These are phyloP conservation scores for Ascochyta pisi DNA, from an alignment of 2,329 filamentous ascomycete genomes.

Conservation along the genomic window DNA sequence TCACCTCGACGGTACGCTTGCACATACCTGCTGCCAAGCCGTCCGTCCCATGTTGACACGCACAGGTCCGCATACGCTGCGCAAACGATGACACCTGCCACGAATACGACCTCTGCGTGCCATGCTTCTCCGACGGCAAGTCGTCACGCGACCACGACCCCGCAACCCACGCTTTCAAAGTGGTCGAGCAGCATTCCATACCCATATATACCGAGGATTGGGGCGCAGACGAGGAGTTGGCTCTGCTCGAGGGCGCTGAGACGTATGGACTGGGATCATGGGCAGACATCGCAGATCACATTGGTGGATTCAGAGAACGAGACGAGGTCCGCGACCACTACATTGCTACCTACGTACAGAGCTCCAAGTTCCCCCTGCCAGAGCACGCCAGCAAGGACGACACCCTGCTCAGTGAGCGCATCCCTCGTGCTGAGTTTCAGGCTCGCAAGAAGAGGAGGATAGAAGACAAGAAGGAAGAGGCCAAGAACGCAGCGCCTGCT, in stretches of 20 bases:
- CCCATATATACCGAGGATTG: conserved; percentile 94
- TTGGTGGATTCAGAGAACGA: conserved; percentile 91
- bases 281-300: conserved; percentile 98
- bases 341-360: conserved; percentile 84
- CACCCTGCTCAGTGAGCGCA: conserved; percentile 76
- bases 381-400: conserved; percentile 84
- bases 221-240: conserved; percentile 96
- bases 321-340: conserved; percentile 98
- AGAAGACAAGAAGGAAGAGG: conserved; percentile 85
- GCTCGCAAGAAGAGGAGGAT: conserved; percentile 90
- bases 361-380: conserved; percentile 82
- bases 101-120: conserved; percentile 96
- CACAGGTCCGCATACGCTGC: conserved; percentile 90
- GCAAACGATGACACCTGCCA: conserved; percentile 76
- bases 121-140: conserved; percentile 87
- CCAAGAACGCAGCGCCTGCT: conserved; percentile 81
- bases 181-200: conserved; percentile 98
- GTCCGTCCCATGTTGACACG: conserved; percentile 8
- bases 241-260: conserved; percentile 91
- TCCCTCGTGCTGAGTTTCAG: conserved; percentile 92
- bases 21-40: background rate
- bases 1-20: conserved; percentile 86
- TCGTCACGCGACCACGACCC: conserved; percentile 85
- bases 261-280: conserved; percentile 96
- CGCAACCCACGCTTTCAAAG: conserved; percentile 82